phyloP scores from a whole-genome alignment of 2,329 filamentous ascomycete genomes.

The Onygena corvina region DNA sequence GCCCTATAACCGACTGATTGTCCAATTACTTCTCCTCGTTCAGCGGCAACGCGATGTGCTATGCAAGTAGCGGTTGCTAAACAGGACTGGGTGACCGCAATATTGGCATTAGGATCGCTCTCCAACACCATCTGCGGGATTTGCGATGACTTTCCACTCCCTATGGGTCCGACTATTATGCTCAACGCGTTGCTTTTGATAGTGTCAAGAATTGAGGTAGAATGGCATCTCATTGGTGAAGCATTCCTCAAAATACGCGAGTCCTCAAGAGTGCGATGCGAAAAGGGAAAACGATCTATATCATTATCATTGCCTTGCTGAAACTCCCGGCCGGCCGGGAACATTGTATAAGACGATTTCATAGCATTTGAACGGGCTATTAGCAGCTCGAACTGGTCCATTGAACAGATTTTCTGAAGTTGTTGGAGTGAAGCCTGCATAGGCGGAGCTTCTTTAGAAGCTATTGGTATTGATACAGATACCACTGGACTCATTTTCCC shows the following conservation, averaged over 20 bases:
- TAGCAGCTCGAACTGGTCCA: background rate
- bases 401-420: background rate
- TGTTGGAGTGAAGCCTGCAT: background rate
- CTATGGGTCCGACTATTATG: slow-evolving; percentile 38
- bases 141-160: slow-evolving; percentile 40
- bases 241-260: background rate
- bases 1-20: slow-evolving; percentile 38
- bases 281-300: background rate
- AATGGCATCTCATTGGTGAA: background rate
- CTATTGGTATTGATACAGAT: background rate
- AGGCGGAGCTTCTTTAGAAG: background rate
- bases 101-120: slow-evolving; percentile 32
- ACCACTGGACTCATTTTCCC: background rate
- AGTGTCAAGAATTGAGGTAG: slow-evolving; percentile 5
- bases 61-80: slow-evolving; percentile 39
- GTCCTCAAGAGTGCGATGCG: background rate
- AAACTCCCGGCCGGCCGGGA: background rate
- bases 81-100: slow-evolving; percentile 41
- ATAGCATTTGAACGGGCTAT: background rate
- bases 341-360: background rate
- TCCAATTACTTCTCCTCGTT: slow-evolving; percentile 33
- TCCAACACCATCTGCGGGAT: slow-evolving; percentile 42
- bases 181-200: slow-evolving; percentile 28
- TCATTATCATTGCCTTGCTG: background rate
- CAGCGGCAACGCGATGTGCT: slow-evolving; percentile 36